Evolutionary conservation across 805 yeast genomes (phyloP).

Genomic region (Cyberlindnera sargentensis): DNA sequence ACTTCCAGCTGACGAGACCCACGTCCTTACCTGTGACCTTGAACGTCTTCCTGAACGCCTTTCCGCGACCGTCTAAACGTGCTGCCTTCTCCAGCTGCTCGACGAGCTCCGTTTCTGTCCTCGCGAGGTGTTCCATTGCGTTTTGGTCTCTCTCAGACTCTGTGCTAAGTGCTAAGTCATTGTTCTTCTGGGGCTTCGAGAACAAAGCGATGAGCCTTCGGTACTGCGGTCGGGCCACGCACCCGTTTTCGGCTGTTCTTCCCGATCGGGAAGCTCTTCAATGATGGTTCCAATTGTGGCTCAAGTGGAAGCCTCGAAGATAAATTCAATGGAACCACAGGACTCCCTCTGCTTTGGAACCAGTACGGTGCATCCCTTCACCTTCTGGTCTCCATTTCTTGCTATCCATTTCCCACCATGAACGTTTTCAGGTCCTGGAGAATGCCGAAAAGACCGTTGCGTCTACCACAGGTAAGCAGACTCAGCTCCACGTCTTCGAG

Average conservation of each 20-base stretch:
- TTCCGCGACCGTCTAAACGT: constrained; percentile 22
- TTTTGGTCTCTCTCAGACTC: too few species aligned
- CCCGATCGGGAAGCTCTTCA: not conserved
- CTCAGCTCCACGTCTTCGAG: not conserved
- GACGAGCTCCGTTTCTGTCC: constrained; percentile 6
- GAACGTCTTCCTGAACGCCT: constrained; percentile 24
- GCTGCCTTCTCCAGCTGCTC: constrained; percentile 12
- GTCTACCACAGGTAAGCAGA: not conserved
- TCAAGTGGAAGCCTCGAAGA: not conserved
- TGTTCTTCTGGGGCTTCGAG: not conserved
- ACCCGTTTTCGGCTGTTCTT: not conserved
- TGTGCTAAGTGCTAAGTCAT: too few species aligned
- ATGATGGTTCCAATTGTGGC: not conserved
- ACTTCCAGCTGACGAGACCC: constrained; percentile 58
- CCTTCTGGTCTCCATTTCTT: not conserved
- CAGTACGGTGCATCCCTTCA: not conserved
- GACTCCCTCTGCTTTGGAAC: not conserved
- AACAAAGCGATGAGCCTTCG: too few species aligned
- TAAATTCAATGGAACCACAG: not conserved
- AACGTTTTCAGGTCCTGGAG: not conserved
- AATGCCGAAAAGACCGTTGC: not conserved
- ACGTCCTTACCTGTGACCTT: constrained; percentile 15
- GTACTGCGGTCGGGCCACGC: too few species aligned
- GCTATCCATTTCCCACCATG: not conserved
- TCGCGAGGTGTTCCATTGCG: not conserved